Percentiles rank a stretch among this genome's conserved stretches.
These are phyloP conservation scores for Nyctanthes arbortristis DNA, from an alignment of 257 asterid genomes.

Conservation along the genomic window DNA sequence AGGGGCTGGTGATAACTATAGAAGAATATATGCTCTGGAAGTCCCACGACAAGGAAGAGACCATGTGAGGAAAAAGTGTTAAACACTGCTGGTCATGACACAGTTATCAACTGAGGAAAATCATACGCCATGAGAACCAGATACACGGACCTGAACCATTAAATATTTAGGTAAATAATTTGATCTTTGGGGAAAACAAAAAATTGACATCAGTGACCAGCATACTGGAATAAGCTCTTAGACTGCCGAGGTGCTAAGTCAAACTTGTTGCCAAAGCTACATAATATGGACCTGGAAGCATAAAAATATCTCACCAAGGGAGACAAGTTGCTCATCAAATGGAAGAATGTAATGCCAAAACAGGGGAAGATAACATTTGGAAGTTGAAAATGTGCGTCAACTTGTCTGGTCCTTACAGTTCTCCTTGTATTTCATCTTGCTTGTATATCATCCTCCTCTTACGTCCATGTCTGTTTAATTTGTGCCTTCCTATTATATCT, in stretches of 20 bases:
- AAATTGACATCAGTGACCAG: neutral
- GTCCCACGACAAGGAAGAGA: neutral
- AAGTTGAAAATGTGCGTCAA: constrained; percentile 1
- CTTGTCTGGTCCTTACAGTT: constrained; percentile 19
- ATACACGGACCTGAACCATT: neutral
- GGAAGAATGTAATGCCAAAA: neutral
- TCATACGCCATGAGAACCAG: neutral
- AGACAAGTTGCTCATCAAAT: neutral
- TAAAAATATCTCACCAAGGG: neutral
- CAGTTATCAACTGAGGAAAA: neutral
- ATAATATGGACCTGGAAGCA: neutral
- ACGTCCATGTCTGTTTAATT: neutral
- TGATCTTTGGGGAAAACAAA: neutral
- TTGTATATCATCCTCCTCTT: neutral
- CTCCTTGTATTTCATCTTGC: constrained; percentile 17
- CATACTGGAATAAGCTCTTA: neutral
- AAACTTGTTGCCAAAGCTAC: neutral
- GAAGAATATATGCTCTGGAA: neutral
- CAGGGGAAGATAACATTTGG: neutral
- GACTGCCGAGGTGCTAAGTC: neutral
- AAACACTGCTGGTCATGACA: neutral
- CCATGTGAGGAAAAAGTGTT: neutral
- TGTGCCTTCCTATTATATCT: constrained; percentile 6
- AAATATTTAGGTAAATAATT: too few species aligned
- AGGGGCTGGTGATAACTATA: neutral